Base-by-base conservation (phyloP, 257 asterid species). In the Asclepias syriaca region DNA sequence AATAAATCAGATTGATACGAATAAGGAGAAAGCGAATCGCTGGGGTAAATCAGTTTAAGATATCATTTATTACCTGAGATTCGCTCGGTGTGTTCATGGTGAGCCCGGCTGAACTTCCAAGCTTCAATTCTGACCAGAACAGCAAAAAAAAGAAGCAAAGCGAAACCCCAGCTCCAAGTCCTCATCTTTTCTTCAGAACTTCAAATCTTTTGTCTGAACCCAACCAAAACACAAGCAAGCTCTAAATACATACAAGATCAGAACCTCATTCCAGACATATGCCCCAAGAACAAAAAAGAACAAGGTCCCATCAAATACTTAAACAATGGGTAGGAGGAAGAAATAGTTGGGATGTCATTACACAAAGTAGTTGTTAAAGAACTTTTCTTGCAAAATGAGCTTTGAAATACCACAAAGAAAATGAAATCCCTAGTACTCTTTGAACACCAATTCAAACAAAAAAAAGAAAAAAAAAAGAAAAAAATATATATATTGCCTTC, bases 291-390 rank as follows among this genome's bases (percentile, higher is more conserved):
- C 63, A 61, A 71, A 32, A 18, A 45, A 45, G 50, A 70, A 15
- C 54, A 15, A 49, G 68, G 67, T 12, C 60, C 32, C 77, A 74
- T 46, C 51, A 68, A 61, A 40, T 70, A 58, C 48, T 70, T 58
- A 66, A 71, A 71, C n/a, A 79, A 61, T 48, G 69, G 65, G 69
- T 77, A 63, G 81, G 76, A 75, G 70, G 74, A 66, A 53, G 69
- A 27, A 72, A 82, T 69, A 32, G 91, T 84, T 88, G 84, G 79
- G 72, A 80, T 80, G 91, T 86, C 91, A 79, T 59, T 69, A 73
- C 76, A 66, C 70, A 74, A 59, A 78, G 82, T 77, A 80, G 89
- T 76, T 88, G 94, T 56, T 65, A 69, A 73, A 68, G 34, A 73
- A 69, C 81, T 64, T 83, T 51, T 75, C 83, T 88, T 78, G 85